Percentiles rank a stretch among this genome's conserved stretches.
These are phyloP conservation scores for Rhynchospora tenuis DNA, from an alignment of 176 grass and related monocot species.

Conservation along the genomic window DNA sequence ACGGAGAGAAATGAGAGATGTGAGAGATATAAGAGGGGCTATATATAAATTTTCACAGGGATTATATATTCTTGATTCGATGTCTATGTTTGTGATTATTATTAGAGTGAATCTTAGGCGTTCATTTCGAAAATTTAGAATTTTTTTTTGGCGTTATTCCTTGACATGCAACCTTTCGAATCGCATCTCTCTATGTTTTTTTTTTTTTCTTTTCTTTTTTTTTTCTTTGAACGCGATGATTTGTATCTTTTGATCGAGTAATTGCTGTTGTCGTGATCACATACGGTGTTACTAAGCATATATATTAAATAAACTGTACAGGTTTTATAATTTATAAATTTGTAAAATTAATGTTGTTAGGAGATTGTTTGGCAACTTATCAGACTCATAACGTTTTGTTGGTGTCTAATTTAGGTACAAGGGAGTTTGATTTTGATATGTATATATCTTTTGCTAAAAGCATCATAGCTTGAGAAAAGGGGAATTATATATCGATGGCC, in stretches of 20 bases:
- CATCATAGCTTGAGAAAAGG: not conserved
- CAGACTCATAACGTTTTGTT: not conserved
- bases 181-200: not conserved
- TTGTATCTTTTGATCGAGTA: not conserved
- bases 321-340: not conserved
- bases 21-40: not conserved
- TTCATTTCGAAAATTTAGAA: not conserved
- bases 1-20: not conserved
- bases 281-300: not conserved
- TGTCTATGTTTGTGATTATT: not conserved
- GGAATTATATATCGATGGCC: not conserved
- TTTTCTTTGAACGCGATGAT: not conserved
- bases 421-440: not conserved
- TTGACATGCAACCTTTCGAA: not conserved
- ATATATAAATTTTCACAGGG: constrained; percentile 8
- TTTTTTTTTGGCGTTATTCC: not conserved
- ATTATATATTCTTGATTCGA: not conserved
- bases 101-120: not conserved
- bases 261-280: not conserved
- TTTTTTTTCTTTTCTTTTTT: no score
- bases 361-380: not conserved
- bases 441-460: not conserved
- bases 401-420: not conserved
- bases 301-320: not conserved
- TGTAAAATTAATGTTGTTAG: not conserved